Base-by-base conservation (phyloP, 2,329 filamentous ascomycete species). In the Ascochyta pisi region DNA sequence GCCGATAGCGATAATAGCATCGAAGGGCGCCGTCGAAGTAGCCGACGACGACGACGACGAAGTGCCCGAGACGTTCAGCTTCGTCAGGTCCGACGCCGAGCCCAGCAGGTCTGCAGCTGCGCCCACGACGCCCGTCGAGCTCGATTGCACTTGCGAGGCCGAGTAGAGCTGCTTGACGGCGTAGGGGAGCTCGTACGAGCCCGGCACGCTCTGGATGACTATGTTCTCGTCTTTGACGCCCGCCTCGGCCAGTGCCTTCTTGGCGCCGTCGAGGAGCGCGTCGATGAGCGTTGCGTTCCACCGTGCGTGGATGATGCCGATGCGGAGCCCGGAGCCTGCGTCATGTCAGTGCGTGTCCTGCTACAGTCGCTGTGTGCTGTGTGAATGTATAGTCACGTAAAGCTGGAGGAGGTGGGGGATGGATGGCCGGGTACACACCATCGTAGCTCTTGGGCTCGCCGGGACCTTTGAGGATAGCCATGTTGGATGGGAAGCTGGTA, bases 211-310 rank as follows among this genome's bases (percentile, higher is more conserved):
- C 79, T 97, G 90, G 35, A 93, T 80, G 50, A 93, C 86, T 70
- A 99, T 96, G 77, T 97, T 96, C 69, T 90, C 86, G 71, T 92
- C 87, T 74, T 87, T 87, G 53, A 99, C 94, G 51, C 95, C 95
- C 49, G 89, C 86, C 39, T 85, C 85, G 31, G 89, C 80, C 52
- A 99, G 87, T 73, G 89, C 89, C 67, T 89, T 88, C 78, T 89
- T 91, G 41, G 91, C 86, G 63, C 95, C 95, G 48, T 84, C 82
- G 58, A 99, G 84, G 54, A 99, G 87, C 49, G 92, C 87, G 56
- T 90, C 87, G 77, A 98, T 96, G 74, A 99, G 91, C 64, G 84
- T 84, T 63, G 83, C 84, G 81, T 99, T 99, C 95, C 95, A 99
- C 70, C 95, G 88, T 56, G 94, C 94, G 80, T 98, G 95, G 56